Base-by-base conservation (phyloP, 176 grass and related monocot species). In the Triticum urartu region DNA sequence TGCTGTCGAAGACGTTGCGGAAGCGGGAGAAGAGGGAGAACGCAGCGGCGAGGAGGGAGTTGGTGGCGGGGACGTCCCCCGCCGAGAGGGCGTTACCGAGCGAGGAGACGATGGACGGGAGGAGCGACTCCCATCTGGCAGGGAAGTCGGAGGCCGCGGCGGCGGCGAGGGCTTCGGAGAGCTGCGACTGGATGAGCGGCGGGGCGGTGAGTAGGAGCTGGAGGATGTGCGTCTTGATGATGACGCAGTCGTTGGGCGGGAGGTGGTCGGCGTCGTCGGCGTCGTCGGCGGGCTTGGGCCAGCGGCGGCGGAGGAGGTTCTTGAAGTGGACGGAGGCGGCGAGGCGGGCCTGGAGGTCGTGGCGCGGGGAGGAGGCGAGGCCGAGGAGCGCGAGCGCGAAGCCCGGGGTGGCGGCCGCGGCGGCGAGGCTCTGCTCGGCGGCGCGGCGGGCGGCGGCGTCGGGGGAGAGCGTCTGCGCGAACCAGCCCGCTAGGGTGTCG, bases 11-110 rank as follows among this genome's bases (percentile, higher is more conserved):
- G 24, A 92, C 91, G 82, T 95, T 93, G 75, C 96, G 92, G 77
- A 98, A 98, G 75, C 94, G 91, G 79, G 89, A 70, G 74, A 95
- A 98, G 84, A 98, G 90, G 45, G 96, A 95, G 58, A 79, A 78
- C 2, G 88, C 84, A 4, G 93, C 96, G 47, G 90, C 77, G 50
- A 95, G 92, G 66, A 98, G 89, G 33, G 93, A 92, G 50, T 98
- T 98, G 54, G 88, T 91, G 7, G 90, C 77, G 47, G 68, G 82
- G 69, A 94, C 82, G 67, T 95, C 93, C 39, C 86, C 84, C 1
- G 87, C 45, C 1, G 78, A 40, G 45, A 91, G 67, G 36, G 96
- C 90, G 34, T 83, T 76, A 22, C 87, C 89, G 21, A 98, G 93
- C 17, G 90, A 88, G 36, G 91, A 78, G 22, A 98, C 87, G 79